Evolutionary conservation across 352 stramenopile species (phyloP).

Genomic region (Phytophthora tentaculata): DNA sequence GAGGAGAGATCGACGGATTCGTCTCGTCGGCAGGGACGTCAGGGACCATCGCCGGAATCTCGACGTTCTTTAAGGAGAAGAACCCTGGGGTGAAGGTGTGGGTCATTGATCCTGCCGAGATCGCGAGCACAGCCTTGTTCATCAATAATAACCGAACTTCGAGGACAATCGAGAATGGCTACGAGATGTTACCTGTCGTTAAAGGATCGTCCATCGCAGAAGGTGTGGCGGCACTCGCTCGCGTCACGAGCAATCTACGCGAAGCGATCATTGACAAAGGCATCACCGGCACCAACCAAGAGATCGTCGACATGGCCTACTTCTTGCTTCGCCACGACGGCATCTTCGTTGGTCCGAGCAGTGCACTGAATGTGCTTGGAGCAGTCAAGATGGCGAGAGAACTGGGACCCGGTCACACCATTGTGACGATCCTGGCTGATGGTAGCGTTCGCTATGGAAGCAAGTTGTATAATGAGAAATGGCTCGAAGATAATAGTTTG

Average conservation of each 20-base stretch:
- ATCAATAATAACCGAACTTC: conserved; percentile 64
- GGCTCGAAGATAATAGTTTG: conserved; percentile 62
- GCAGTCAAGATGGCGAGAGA: no score
- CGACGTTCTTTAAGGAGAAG: conserved; percentile 92
- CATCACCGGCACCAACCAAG: conserved; percentile 90
- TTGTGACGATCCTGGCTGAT: conserved; percentile 85
- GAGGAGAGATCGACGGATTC: conserved; percentile 91
- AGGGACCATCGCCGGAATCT: conserved; percentile 92
- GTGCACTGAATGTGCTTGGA: no score
- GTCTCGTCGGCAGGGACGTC: conserved; percentile 89
- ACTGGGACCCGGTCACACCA: conserved; percentile 61
- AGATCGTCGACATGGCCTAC: conserved; percentile 94
- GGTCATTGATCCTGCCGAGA: conserved; percentile 77
- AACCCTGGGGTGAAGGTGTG: conserved; percentile 57
- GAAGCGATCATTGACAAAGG: conserved; percentile 89
- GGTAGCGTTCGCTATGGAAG: conserved; percentile 76
- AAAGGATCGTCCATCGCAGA: conserved; percentile 92
- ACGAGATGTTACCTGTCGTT: conserved; percentile 81
- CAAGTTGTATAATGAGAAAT: conserved; percentile 81
- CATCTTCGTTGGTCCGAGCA: conserved; percentile 91
- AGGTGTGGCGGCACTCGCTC: conserved; percentile 91
- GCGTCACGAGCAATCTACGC: conserved; percentile 93
- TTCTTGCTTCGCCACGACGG: conserved; percentile 89
- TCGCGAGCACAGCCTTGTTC: conserved; percentile 85
- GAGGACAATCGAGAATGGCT: conserved; percentile 84